phyloP scores from a whole-genome alignment of 495 filamentous ascomycete genomes.

The Rusavskia elegans region DNA sequence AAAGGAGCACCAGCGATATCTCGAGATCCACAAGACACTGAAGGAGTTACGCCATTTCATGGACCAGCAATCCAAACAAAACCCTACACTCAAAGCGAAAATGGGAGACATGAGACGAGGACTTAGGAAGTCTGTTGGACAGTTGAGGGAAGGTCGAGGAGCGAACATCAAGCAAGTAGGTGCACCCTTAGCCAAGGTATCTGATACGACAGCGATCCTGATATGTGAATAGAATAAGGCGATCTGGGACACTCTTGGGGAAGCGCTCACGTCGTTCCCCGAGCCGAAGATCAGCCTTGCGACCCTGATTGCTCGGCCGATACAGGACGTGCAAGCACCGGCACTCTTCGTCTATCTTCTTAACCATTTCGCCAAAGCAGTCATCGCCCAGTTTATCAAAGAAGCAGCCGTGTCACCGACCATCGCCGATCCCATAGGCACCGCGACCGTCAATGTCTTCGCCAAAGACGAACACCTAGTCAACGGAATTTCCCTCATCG shows the following conservation, averaged over 20 bases:
- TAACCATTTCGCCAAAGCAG: conserved; percentile 65
- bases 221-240: conserved; percentile 23
- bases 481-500: conserved; percentile 57
- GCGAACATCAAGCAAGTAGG: conserved; percentile 44
- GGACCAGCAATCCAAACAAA: conserved; percentile 28
- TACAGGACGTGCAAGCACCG: conserved; percentile 43
- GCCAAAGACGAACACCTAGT: conserved; percentile 48
- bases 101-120: conserved; percentile 63
- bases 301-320: conserved; percentile 43
- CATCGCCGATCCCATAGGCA: conserved; percentile 69
- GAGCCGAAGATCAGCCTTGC: conserved; percentile 50
- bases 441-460: conserved; percentile 59
- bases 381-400: conserved; percentile 57
- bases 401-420: conserved; percentile 56
- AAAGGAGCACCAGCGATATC: conserved; percentile 40
- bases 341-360: conserved; percentile 67
- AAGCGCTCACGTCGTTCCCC: conserved; percentile 22
- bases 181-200: conserved; percentile 11
- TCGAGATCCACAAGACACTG: conserved; percentile 53
- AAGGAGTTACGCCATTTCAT: conserved; percentile 54
- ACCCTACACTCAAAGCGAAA: conserved; percentile 39
- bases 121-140: conserved; percentile 55
- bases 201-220: conserved; percentile 1
- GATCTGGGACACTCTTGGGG: conserved; percentile 30
- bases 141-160: conserved; percentile 47